A percentile compares a stretch with the other conserved stretches of the same genome.
Conservation (phyloP, 495 filamentous ascomycete genomes). For the Penicillium robsamsonii region DNA sequence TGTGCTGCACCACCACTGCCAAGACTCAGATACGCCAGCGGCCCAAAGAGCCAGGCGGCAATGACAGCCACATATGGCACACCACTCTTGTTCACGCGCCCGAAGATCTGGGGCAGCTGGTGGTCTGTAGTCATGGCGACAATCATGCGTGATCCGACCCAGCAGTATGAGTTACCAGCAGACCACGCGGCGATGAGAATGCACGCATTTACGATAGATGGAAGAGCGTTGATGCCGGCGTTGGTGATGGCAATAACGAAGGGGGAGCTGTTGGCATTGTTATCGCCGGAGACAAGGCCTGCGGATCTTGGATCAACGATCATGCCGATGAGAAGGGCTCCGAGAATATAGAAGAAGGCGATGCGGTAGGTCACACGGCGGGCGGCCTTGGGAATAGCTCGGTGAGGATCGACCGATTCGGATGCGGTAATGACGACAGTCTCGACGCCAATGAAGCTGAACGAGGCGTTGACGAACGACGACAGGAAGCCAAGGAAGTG, state of each 20-base stretch:
- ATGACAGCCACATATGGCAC: constrained; percentile 39
- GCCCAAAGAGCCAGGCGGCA: constrained; percentile 33
- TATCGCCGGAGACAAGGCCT: constrained; percentile 51
- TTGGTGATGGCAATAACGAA: constrained; percentile 59
- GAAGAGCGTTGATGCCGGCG: constrained; percentile 65
- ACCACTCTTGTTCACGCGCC: constrained; percentile 31
- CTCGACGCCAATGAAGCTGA: constrained; percentile 61
- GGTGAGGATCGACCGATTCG: constrained; percentile 75
- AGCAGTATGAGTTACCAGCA: constrained; percentile 58
- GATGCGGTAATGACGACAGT: constrained; percentile 76
- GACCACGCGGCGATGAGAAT: constrained; percentile 67
- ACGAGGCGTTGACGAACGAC: constrained; percentile 47
- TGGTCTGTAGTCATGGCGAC: constrained; percentile 38
- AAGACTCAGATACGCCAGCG: constrained; percentile 40
- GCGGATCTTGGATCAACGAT: constrained; percentile 46
- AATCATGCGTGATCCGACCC: constrained; percentile 40
- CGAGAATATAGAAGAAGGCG: constrained; percentile 71
- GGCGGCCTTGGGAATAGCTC: constrained; percentile 75
- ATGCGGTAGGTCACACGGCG: constrained; percentile 85
- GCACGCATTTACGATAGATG: constrained; percentile 73
- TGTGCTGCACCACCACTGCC: constrained; percentile 38
- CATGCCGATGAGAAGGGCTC: constrained; percentile 55
- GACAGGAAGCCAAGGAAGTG: constrained; percentile 48
- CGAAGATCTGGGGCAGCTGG: constrained; percentile 37
- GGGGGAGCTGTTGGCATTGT: constrained; percentile 47